phyloP scores from a whole-genome alignment of 2,329 filamentous ascomycete species.

The Paecilomyces fulvus region DNA sequence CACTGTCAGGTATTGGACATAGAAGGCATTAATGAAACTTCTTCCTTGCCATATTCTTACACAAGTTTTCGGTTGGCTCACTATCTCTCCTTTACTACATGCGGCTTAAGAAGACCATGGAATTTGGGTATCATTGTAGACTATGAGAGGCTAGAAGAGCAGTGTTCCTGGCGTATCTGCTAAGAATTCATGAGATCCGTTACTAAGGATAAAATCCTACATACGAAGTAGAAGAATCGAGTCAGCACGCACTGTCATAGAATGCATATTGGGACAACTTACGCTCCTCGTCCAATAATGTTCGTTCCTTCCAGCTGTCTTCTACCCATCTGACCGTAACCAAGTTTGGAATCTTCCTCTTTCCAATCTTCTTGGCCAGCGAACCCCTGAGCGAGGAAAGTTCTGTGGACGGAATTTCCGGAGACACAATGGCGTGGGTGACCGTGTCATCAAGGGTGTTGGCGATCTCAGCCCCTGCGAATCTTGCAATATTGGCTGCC shows the following conservation, averaged over 20 bases:
- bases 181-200: no score
- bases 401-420: slow-evolving; percentile 39
- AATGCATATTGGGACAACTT: slow-evolving; percentile 7
- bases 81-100: background rate
- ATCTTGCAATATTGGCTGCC: slow-evolving; percentile 53
- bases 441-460: slow-evolving; percentile 46
- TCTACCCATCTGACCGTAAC: slow-evolving; percentile 66
- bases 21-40: no score
- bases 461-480: slow-evolving; percentile 57
- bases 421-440: slow-evolving; percentile 66
- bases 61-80: background rate
- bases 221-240: background rate
- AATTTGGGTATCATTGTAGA: background rate
- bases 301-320: slow-evolving; percentile 71
- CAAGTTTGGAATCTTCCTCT: slow-evolving; percentile 54
- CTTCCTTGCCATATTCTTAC: background rate
- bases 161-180: no score
- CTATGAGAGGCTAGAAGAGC: background rate
- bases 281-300: slow-evolving; percentile 69
- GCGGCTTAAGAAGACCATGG: background rate
- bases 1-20: no score
- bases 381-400: slow-evolving; percentile 22
- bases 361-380: slow-evolving; percentile 23
- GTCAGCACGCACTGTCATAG: background rate
- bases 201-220: background rate